Conservation (phyloP, 352 stramenopile genomes). For the Phytophthora quininea region DNA sequence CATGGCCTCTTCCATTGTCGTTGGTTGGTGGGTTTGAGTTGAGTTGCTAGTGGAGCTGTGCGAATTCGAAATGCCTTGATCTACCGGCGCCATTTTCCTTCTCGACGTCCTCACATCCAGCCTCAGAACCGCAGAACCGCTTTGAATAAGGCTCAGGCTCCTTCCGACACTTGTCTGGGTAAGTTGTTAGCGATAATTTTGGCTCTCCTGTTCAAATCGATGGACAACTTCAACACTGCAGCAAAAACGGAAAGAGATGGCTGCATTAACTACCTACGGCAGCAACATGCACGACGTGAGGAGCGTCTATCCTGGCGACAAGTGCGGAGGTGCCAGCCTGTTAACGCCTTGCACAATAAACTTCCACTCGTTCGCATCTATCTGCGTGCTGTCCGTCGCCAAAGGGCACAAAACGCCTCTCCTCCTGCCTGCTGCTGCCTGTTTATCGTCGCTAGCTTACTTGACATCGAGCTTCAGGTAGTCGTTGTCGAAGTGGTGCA, state of each 20-base stretch:
- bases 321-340: neutral
- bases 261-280: constrained; percentile 45
- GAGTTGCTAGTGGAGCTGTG: constrained; percentile 14
- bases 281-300: constrained; percentile 18
- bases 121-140: neutral
- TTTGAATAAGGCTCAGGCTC: neutral
- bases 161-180: constrained; percentile 21
- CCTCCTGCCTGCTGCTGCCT: constrained; percentile 11
- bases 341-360: constrained; percentile 7
- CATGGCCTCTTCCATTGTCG: constrained; percentile 40
- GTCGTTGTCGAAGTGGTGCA: constrained; percentile 98
- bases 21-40: constrained; percentile 4
- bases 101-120: neutral
- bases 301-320: constrained; percentile 22
- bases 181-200: constrained; percentile 22
- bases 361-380: neutral
- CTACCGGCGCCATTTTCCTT: neutral
- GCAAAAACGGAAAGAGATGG: constrained; percentile 22
- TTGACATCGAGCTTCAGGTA: constrained; percentile 90
- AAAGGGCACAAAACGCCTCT: neutral
- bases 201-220: constrained; percentile 35
- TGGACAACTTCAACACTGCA: constrained; percentile 15
- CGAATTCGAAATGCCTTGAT: constrained; percentile 21
- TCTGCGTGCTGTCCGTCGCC: neutral
- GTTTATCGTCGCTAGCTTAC: constrained; percentile 24